Evolutionary conservation across 805 yeast genomes (phyloP).

Genomic region (Teunomyces aglyptinius): DNA sequence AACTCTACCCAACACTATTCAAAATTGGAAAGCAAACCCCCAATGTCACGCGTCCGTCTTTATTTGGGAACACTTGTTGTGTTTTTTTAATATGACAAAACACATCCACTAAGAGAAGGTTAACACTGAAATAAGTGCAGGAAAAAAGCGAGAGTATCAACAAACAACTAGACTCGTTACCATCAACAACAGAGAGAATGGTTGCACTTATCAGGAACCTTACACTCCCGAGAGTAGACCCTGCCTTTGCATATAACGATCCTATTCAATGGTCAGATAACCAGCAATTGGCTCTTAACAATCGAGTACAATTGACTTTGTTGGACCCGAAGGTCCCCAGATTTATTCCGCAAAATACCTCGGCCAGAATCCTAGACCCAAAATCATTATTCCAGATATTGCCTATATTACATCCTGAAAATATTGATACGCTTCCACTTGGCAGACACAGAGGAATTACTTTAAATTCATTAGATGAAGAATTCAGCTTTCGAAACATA

Average conservation of each 20-base stretch:
- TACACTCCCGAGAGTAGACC: slow-evolving; percentile 7
- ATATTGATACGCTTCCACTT: slow-evolving; percentile 25
- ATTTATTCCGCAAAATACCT: slow-evolving; percentile 14
- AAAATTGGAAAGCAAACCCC: too few relatives aligned
- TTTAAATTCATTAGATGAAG: slow-evolving; percentile 25
- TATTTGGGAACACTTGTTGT: background rate
- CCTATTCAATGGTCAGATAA: slow-evolving; percentile 38
- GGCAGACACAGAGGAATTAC: slow-evolving; percentile 26
- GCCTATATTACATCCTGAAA: slow-evolving; percentile 27
- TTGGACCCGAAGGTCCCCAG: slow-evolving; percentile 41
- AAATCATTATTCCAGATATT: slow-evolving; percentile 24
- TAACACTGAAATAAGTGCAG: background rate
- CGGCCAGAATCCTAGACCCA: slow-evolving; percentile 17
- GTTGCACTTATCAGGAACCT: slow-evolving; percentile 5
- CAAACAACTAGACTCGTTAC: background rate
- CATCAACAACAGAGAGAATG: background rate
- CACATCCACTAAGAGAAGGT: background rate
- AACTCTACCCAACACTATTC: too few relatives aligned
- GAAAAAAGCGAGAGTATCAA: background rate
- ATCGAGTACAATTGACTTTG: slow-evolving; percentile 29
- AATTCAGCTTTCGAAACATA: slow-evolving; percentile 29
- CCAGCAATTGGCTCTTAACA: slow-evolving; percentile 36
- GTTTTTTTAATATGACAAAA: background rate
- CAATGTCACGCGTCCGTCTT: background rate
- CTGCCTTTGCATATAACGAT: slow-evolving; percentile 9